A percentile compares a stretch with the other conserved stretches of the same genome.
These are phyloP conservation scores for Logfia minima DNA, from an alignment of 129 eudicot species.

Conservation along the genomic window DNA sequence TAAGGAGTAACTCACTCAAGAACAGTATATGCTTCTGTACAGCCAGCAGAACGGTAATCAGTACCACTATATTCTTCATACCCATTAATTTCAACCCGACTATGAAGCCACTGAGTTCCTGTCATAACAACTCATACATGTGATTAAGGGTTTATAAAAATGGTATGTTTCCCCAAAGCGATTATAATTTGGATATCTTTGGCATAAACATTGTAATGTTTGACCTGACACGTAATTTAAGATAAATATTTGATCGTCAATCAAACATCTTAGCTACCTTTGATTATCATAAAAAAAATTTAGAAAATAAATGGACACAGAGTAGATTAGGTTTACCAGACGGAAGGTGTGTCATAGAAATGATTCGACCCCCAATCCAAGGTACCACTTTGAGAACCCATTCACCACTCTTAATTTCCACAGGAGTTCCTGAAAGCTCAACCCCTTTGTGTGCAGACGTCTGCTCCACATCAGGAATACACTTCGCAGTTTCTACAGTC, in stretches of 20 bases:
- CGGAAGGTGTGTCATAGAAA: constrained; percentile 87
- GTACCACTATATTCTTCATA: constrained; percentile 89
- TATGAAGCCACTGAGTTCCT: constrained; percentile 99
- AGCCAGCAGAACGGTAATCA: constrained; percentile 93
- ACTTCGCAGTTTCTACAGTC: constrained; percentile 64
- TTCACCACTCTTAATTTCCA: constrained; percentile 65
- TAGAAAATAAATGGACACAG: not conserved
- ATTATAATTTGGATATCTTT: not conserved
- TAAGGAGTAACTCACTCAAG: constrained; percentile 59
- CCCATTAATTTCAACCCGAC: constrained; percentile 83
- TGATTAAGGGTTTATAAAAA: not conserved
- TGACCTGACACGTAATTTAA: not conserved
- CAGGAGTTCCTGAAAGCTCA: constrained; percentile 67
- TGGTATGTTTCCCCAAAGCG: not conserved
- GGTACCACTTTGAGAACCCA: constrained; percentile 90
- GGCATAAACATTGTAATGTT: not conserved
- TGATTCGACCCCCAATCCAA: constrained; percentile 90
- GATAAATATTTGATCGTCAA: not conserved
- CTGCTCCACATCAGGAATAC: constrained; percentile 64
- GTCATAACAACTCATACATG: constrained; percentile 23
- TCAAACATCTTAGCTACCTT: not conserved
- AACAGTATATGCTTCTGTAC: constrained; percentile 73
- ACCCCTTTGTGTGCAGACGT: constrained; percentile 58
- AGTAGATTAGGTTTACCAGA: constrained; percentile 49
- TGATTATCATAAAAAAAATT: no score